phyloP scores from a whole-genome alignment of 768 basidiomycete species.

The Termitomyces sp. region DNA sequence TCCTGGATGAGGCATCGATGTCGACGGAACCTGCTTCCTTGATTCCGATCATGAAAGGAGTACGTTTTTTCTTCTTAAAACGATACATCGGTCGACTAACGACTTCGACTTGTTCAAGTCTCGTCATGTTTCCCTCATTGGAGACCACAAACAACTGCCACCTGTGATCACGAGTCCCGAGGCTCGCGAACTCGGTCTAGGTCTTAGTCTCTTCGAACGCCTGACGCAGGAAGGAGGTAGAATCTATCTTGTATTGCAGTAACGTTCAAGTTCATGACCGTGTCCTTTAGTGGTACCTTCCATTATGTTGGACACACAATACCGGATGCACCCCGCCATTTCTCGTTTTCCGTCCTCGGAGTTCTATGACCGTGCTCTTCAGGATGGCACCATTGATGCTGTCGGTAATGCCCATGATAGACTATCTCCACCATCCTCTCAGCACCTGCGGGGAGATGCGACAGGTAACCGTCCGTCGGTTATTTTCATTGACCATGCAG shows the following conservation, averaged over 20 bases:
- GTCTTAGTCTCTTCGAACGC: slow-evolving; percentile 83
- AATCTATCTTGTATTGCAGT: slow-evolving; percentile 19
- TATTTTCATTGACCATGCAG: slow-evolving; percentile 78
- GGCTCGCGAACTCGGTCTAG: slow-evolving; percentile 69
- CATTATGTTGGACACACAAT: slow-evolving; percentile 92
- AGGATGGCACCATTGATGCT: slow-evolving; percentile 69
- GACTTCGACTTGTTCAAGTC: slow-evolving; percentile 40
- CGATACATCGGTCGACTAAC: neutral
- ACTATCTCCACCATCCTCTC: slow-evolving; percentile 59
- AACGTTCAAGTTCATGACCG: neutral
- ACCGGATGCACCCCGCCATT: slow-evolving; percentile 92
- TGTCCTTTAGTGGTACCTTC: slow-evolving; percentile 64
- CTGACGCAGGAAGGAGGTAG: slow-evolving; percentile 77
- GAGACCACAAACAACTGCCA: slow-evolving; percentile 96
- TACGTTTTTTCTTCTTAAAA: slow-evolving; percentile 26
- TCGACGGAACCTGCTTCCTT: slow-evolving; percentile 90
- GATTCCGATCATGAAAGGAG: slow-evolving; percentile 92
- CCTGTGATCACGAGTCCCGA: slow-evolving; percentile 79
- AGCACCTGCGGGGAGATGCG: slow-evolving; percentile 37
- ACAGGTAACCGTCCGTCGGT: slow-evolving; percentile 52
- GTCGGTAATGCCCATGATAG: slow-evolving; percentile 40
- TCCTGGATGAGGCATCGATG: slow-evolving; percentile 95
- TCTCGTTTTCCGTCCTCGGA: slow-evolving; percentile 81
- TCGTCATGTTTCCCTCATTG: slow-evolving; percentile 81
- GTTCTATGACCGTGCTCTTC: slow-evolving; percentile 70